Evolutionary conservation across 352 stramenopile genomes (phyloP).

Genomic region (Pythium monospermum): DNA sequence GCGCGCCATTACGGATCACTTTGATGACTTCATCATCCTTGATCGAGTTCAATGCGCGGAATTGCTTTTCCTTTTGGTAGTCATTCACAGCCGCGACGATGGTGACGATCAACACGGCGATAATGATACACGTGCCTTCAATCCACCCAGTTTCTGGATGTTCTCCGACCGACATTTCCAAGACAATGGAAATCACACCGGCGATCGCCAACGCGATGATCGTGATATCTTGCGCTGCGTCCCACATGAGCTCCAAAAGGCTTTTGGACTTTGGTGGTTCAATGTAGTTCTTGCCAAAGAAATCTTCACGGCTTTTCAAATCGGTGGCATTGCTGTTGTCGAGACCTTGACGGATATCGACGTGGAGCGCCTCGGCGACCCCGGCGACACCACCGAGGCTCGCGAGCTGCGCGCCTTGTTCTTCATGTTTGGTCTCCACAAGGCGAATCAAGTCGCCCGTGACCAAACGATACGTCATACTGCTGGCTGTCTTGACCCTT

Average conservation of each 20-base stretch:
- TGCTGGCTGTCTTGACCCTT: too few relatives aligned
- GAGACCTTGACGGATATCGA: constrained; percentile 45
- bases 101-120: constrained; percentile 87
- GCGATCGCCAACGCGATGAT: constrained; percentile 61
- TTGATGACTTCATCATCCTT: constrained; percentile 87
- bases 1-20: constrained; percentile 65
- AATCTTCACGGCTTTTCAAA: constrained; percentile 44
- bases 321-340: constrained; percentile 42
- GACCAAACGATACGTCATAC: constrained; percentile 35
- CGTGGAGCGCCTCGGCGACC: constrained; percentile 36
- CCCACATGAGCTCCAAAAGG: constrained; percentile 80
- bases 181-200: constrained; percentile 49
- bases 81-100: constrained; percentile 90
- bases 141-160: constrained; percentile 77
- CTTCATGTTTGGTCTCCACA: constrained; percentile 63
- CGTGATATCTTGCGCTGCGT: constrained; percentile 83
- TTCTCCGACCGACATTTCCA: constrained; percentile 47
- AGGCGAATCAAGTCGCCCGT: constrained; percentile 58
- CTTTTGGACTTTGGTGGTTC: constrained; percentile 40
- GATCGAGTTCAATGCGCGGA: constrained; percentile 78
- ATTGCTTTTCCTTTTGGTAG: constrained; percentile 91
- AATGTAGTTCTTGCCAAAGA: constrained; percentile 71
- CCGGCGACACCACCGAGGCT: constrained; percentile 52
- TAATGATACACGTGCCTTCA: constrained; percentile 89
- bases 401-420: constrained; percentile 46